These are phyloP conservation scores for Eucalyptus decipiens DNA, from an alignment of 345 rosid species.

Conservation along the genomic window DNA sequence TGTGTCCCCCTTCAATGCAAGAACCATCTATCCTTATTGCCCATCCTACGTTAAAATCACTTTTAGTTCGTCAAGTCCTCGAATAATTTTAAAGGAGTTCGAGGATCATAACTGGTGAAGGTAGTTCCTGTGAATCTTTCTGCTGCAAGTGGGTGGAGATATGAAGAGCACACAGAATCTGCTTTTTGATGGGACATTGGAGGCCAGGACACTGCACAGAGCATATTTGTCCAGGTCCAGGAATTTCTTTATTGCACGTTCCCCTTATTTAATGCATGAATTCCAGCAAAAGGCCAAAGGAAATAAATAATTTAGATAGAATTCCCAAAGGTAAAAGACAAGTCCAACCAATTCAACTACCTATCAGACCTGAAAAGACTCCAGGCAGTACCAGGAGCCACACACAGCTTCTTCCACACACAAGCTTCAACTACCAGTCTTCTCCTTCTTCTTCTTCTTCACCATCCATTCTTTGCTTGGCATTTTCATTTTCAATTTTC, in stretches of 20 bases:
- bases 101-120: background rate
- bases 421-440: constrained; percentile 2
- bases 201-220: background rate
- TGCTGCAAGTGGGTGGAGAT: background rate
- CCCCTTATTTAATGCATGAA: background rate
- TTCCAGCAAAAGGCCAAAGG: background rate
- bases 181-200: background rate
- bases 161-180: background rate
- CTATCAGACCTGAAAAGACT: background rate
- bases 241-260: background rate
- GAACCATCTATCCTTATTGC: background rate
- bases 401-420: background rate
- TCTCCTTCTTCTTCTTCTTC: background rate
- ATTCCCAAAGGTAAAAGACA: background rate
- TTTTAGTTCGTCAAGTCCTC: background rate
- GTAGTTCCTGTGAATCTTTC: background rate
- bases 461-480: background rate
- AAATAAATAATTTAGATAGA: background rate
- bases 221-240: background rate
- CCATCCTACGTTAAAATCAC: background rate
- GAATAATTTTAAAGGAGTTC: background rate
- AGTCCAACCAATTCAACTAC: background rate
- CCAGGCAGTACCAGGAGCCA: background rate
- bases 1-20: background rate
- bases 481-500: background rate